Conservation (phyloP, 2,329 filamentous ascomycete genomes). For the Cordyceps fumosorosea region DNA sequence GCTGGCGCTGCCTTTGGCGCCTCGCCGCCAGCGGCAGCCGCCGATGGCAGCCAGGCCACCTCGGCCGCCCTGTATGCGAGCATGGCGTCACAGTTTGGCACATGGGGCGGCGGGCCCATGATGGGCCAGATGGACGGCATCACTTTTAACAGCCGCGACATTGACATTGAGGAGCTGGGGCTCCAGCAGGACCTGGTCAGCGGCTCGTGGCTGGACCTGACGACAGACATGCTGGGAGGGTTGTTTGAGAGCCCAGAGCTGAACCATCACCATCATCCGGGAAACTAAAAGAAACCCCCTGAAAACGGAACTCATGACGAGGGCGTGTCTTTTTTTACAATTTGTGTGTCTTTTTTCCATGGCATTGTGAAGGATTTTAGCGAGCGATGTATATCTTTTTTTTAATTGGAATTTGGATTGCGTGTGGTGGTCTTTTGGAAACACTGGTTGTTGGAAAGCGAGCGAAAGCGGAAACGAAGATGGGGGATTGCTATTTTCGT, state of each 20-base stretch:
- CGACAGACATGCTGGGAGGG: constrained; percentile 52
- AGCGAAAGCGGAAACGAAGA: neutral
- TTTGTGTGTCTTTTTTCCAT: neutral
- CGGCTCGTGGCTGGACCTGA: constrained; percentile 60
- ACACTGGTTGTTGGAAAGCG: neutral
- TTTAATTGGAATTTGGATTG: neutral
- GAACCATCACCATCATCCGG: constrained; percentile 4
- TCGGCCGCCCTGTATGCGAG: constrained; percentile 22
- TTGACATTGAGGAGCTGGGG: constrained; percentile 64
- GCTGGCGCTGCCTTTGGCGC: constrained; percentile 23
- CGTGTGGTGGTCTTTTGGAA: neutral
- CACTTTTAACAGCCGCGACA: constrained; percentile 70
- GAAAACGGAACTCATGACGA: neutral
- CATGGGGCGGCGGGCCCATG: constrained; percentile 23
- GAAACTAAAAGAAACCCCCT: constrained; percentile 13
- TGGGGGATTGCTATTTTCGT: neutral
- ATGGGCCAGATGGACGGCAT: constrained; percentile 43
- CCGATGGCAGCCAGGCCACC: constrained; percentile 14
- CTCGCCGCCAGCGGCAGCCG: constrained; percentile 33
- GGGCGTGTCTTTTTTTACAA: too few relatives aligned
- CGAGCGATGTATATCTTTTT: constrained; percentile 1
- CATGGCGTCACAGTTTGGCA: constrained; percentile 19
- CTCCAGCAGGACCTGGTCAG: constrained; percentile 59
- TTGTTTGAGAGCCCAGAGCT: constrained; percentile 40
- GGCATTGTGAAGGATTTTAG: constrained; percentile 3